Base-by-base conservation (phyloP, 768 basidiomycete species). In the Trichaptum fuscoviolaceum region DNA sequence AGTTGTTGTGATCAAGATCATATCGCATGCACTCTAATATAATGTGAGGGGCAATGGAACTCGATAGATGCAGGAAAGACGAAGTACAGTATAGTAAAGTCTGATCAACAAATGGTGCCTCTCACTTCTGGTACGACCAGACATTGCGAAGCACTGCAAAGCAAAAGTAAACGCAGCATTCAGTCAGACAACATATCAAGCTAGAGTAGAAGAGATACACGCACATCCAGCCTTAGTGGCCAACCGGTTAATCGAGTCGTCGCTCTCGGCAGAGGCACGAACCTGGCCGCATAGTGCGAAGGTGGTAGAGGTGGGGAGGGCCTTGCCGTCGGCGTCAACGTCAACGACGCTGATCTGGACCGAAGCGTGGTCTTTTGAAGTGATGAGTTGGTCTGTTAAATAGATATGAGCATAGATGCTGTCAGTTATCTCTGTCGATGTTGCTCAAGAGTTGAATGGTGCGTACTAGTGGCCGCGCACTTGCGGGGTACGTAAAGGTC, bases 401-500 rank as follows among this genome's bases (percentile, higher is more conserved):
- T 59, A 30, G 35, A 68, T 3, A 58, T 60, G 61, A 72, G 12
- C 69, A 52, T 57, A 34, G 30, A 30, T 57, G 61, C 57, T 62
- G 61, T 26, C 17, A 34, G 34, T 20, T 36, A 35, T 67, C 12
- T 52, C 35, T 24, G 25, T 8, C 65, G 58, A 25, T 20, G 35
- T 34, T 24, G 57, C 65, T 62, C n/a, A 35, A 67, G 67, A 67
- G 87, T 52, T 52, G 42, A 52, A 52, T 52, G 42, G 42, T 15
- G 42, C 93, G 77, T 76, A 97, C 95, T 96, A 73, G 95, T 96
- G 65, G 96, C 95, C 77, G 95, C 88, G 80, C 97, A 99, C 82
- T 99, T 99, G 86, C 97, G 93, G 80, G 97, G 97, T 76, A 99
- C 96, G 84, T 99, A 99, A 81, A 99, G 95, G 86, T 99, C 97